phyloP scores from a whole-genome alignment of 306 rosid genomes.

The Medicago ruthenica region DNA sequence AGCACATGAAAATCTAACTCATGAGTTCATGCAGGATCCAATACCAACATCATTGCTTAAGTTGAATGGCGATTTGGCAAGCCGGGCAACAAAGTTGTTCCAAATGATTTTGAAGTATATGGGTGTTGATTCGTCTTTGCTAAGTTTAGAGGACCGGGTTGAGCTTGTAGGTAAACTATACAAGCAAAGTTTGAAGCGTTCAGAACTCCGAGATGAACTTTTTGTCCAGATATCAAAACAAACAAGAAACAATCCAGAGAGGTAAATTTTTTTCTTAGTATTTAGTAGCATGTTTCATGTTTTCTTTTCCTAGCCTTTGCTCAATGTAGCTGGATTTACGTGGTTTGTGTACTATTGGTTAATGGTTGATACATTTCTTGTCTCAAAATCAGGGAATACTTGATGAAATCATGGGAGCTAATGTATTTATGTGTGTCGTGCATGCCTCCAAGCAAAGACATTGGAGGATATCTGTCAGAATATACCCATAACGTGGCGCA shows the following conservation, averaged over 20 bases:
- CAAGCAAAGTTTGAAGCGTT: constrained; percentile 83
- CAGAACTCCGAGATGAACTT: constrained; percentile 90
- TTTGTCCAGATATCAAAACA: constrained; percentile 86
- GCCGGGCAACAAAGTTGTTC: constrained; percentile 78
- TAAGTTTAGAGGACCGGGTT: constrained; percentile 67
- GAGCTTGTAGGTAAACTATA: constrained; percentile 80
- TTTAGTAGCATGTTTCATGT: constrained; percentile 26
- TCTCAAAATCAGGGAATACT: constrained; percentile 61
- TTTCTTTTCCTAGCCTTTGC: constrained; percentile 1
- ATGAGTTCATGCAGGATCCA: constrained; percentile 62
- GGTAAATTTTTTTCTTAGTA: constrained; percentile 42
- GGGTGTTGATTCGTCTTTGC: constrained; percentile 77
- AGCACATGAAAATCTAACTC: constrained; percentile 33
- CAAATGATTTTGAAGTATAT: constrained; percentile 80
- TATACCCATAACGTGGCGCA: constrained; percentile 77
- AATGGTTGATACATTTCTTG: constrained; percentile 30
- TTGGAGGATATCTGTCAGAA: constrained; percentile 84
- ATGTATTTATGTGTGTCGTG: constrained; percentile 78
- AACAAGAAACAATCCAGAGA: constrained; percentile 84
- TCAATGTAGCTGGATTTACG: background rate
- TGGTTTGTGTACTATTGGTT: constrained; percentile 8
- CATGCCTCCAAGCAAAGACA: constrained; percentile 93
- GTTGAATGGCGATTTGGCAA: constrained; percentile 69
- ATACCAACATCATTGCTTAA: constrained; percentile 88
- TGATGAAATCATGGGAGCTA: constrained; percentile 87